Evolutionary conservation across 352 stramenopile species (phyloP).

Genomic region (Phytophthora citrophthora): DNA sequence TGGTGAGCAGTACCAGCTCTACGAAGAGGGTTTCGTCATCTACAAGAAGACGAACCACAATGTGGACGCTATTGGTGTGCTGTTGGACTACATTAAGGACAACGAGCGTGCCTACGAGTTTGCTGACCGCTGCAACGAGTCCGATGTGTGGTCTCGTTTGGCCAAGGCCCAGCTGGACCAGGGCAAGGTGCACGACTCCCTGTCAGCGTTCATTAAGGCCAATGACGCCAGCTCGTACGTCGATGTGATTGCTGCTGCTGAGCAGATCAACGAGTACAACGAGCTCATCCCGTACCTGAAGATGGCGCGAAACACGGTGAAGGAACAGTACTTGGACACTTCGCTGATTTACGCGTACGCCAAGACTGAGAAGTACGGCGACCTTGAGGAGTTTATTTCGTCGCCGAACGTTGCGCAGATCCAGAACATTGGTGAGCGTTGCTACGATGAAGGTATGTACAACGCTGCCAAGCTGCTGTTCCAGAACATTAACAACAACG

Average conservation of each 20-base stretch:
- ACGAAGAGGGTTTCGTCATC: constrained; percentile 99
- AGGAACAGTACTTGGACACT: constrained; percentile 99
- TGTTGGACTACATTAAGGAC: constrained; percentile 97
- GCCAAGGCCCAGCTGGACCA: constrained; percentile 98
- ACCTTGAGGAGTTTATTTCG: constrained; percentile 99
- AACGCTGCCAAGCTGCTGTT: constrained; percentile 99
- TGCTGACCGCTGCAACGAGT: constrained; percentile 98
- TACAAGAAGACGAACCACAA: constrained; percentile 99
- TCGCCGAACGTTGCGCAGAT: constrained; percentile 99
- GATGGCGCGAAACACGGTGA: constrained; percentile 99
- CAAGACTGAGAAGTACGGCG: constrained; percentile 98
- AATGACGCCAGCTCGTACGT: constrained; percentile 98
- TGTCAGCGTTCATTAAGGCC: constrained; percentile 99
- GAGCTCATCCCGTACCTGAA: constrained; percentile 99
- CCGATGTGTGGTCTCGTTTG: constrained; percentile 99
- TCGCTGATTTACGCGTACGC: constrained; percentile 99
- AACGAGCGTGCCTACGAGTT: constrained; percentile 99
- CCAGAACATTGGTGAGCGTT: constrained; percentile 98
- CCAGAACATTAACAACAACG: constrained; percentile 99
- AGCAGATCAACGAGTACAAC: constrained; percentile 96
- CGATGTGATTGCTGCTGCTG: constrained; percentile 97
- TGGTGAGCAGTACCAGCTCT: constrained; percentile 98
- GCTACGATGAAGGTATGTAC: constrained; percentile 99
- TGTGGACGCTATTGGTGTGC: constrained; percentile 92
- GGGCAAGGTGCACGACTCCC: constrained; percentile 95